Conservation (phyloP, 768 basidiomycete genomes). For the Naganishia vaughanmartiniae region DNA sequence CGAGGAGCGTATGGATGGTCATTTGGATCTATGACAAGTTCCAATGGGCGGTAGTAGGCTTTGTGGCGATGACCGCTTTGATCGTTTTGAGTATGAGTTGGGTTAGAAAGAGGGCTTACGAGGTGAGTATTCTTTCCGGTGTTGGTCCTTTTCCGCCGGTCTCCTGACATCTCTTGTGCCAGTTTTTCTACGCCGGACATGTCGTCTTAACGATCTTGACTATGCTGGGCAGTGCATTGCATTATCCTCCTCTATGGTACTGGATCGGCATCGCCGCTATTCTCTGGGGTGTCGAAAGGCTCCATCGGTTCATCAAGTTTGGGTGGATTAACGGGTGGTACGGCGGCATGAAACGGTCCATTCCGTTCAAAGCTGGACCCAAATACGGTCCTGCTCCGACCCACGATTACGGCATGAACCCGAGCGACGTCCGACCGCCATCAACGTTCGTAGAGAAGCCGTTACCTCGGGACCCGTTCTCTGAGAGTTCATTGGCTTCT, state of each 20-base stretch:
- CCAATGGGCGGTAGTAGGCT: constrained; percentile 61
- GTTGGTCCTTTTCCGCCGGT: neutral
- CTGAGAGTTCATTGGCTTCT: constrained; percentile 16
- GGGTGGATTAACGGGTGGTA: constrained; percentile 63
- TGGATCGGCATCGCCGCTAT: constrained; percentile 67
- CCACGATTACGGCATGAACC: constrained; percentile 12
- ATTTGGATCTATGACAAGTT: constrained; percentile 65
- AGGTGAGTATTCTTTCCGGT: constrained; percentile 38
- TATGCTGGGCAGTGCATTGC: constrained; percentile 63
- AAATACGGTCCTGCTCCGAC: constrained; percentile 23
- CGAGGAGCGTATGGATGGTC: constrained; percentile 53
- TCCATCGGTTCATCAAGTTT: constrained; percentile 61
- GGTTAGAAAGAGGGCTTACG: constrained; percentile 48
- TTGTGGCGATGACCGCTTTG: constrained; percentile 44
- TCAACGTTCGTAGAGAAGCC: neutral
- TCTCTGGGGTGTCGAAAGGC: constrained; percentile 66
- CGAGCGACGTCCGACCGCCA: neutral
- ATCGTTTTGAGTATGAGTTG: constrained; percentile 44
- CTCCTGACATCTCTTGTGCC: constrained; percentile 36
- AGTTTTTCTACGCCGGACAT: constrained; percentile 67
- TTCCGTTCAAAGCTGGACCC: constrained; percentile 36
- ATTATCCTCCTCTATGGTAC: constrained; percentile 65
- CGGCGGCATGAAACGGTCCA: constrained; percentile 39
- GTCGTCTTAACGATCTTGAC: constrained; percentile 65
- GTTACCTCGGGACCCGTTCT: constrained; percentile 23